phyloP scores from a whole-genome alignment of 768 basidiomycete genomes.

The Russula olivacea region DNA sequence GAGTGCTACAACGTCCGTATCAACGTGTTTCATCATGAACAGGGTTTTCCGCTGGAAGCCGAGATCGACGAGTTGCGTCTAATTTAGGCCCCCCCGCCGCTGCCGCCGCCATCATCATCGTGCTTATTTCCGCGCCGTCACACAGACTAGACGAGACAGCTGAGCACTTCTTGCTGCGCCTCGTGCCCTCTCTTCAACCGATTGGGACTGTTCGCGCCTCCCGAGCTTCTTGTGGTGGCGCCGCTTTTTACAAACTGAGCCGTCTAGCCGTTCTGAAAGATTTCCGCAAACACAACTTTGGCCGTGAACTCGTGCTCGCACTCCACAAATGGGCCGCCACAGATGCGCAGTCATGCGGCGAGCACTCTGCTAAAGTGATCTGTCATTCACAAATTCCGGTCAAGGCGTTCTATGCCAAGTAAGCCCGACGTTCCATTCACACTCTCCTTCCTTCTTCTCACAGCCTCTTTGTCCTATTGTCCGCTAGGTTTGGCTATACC shows the following conservation, averaged over 20 bases:
- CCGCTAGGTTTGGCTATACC: slow-evolving; percentile 59
- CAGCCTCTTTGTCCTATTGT: slow-evolving; percentile 27
- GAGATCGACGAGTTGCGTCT: slow-evolving; percentile 67
- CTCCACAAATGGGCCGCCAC: slow-evolving; percentile 54
- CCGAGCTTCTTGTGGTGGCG: slow-evolving; percentile 25
- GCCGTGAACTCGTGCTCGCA: slow-evolving; percentile 55
- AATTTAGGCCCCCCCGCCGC: slow-evolving; percentile 14
- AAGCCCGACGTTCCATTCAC: slow-evolving; percentile 31
- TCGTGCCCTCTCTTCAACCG: slow-evolving; percentile 52
- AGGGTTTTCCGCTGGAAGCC: slow-evolving; percentile 63
- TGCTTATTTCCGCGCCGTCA: slow-evolving; percentile 15
- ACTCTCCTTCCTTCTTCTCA: slow-evolving; percentile 23
- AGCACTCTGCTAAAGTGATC: slow-evolving; percentile 41
- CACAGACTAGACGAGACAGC: slow-evolving; percentile 55
- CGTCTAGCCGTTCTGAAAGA: slow-evolving; percentile 63
- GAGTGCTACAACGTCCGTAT: slow-evolving; percentile 62
- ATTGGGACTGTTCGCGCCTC: slow-evolving; percentile 64
- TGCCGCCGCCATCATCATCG: neutral
- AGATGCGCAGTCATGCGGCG: slow-evolving; percentile 32
- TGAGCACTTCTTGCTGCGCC: slow-evolving; percentile 67
- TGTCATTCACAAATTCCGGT: slow-evolving; percentile 68
- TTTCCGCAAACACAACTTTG: slow-evolving; percentile 59
- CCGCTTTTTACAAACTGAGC: slow-evolving; percentile 61
- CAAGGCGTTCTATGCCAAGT: slow-evolving; percentile 74
- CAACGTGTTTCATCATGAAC: slow-evolving; percentile 57